A percentile compares a stretch with the other conserved stretches of the same genome.
These are phyloP conservation scores for Dictyophora rubrovolvata DNA, from an alignment of 768 basidiomycete genomes.

Conservation along the genomic window DNA sequence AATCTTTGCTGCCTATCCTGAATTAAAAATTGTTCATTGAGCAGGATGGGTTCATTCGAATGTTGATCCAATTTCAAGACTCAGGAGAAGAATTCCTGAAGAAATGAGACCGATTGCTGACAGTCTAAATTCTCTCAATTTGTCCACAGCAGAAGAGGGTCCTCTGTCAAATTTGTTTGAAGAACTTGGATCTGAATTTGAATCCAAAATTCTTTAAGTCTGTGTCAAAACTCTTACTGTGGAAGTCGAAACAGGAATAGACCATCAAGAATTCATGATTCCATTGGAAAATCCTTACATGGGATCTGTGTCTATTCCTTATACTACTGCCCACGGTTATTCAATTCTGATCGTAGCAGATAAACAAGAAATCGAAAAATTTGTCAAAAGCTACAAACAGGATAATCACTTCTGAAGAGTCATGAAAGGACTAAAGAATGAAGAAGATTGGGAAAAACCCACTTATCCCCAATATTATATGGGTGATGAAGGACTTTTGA, in stretches of 20 bases:
- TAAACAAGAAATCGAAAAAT: background rate
- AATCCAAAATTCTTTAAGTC: constrained; percentile 15
- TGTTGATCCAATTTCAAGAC: constrained; percentile 29
- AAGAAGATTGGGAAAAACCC: constrained; percentile 5
- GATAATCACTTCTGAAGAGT: background rate
- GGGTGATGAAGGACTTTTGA: constrained; percentile 13
- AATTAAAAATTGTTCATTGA: constrained; percentile 27
- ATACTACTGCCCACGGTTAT: constrained; percentile 1
- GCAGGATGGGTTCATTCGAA: constrained; percentile 30
- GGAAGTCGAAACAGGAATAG: background rate
- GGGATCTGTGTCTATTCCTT: background rate
- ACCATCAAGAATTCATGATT: background rate
- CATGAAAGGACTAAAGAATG: background rate
- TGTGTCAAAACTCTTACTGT: background rate
- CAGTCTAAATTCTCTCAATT: background rate
- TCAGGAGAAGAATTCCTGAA: constrained; percentile 17
- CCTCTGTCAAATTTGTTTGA: constrained; percentile 18
- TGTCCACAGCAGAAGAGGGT: constrained; percentile 10
- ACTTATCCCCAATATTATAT: constrained; percentile 9
- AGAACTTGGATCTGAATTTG: constrained; percentile 20
- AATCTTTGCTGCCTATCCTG: constrained; percentile 27
- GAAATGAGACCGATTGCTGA: constrained; percentile 13
- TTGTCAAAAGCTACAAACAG: background rate
- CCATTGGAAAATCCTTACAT: background rate
- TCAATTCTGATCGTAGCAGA: background rate